phyloP scores from a whole-genome alignment of 805 yeast species.

The Ogataea zsoltii region DNA sequence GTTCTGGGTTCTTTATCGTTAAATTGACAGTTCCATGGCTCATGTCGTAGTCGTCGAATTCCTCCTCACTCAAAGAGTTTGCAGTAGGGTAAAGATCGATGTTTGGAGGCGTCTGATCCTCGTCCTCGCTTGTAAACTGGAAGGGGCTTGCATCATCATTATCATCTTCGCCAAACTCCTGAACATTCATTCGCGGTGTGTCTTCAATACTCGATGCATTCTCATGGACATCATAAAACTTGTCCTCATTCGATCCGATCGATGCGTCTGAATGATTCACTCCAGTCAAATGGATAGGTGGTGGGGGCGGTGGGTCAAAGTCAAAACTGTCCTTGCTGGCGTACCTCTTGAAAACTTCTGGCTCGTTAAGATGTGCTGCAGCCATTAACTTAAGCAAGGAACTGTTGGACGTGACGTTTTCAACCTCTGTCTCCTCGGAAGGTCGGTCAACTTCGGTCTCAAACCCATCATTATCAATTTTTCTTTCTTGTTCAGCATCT shows the following conservation, averaged over 20 bases:
- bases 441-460: slow-evolving; percentile 1
- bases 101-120: neutral
- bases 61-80: slow-evolving; percentile 5
- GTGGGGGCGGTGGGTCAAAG: slow-evolving; percentile 3
- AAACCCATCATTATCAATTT: neutral
- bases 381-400: neutral
- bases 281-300: slow-evolving; percentile 1
- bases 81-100: slow-evolving; percentile 16
- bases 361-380: neutral
- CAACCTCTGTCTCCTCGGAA: slow-evolving; percentile 1
- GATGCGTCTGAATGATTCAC: neutral
- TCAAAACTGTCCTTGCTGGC: neutral
- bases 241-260: slow-evolving; percentile 6
- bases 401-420: neutral
- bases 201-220: slow-evolving; percentile 10
- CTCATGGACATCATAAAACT: slow-evolving; percentile 19
- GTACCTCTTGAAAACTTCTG: neutral
- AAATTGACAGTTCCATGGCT: neutral
- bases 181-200: neutral
- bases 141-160: slow-evolving; percentile 1
- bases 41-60: slow-evolving; percentile 1
- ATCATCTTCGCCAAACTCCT: neutral
- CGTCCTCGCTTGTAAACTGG: slow-evolving; percentile 3
- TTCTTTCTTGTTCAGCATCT: too few relatives aligned
- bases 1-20: slow-evolving; percentile 7